Evolutionary conservation across 352 stramenopile genomes (phyloP).

Genomic region (Pythium coloratum): DNA sequence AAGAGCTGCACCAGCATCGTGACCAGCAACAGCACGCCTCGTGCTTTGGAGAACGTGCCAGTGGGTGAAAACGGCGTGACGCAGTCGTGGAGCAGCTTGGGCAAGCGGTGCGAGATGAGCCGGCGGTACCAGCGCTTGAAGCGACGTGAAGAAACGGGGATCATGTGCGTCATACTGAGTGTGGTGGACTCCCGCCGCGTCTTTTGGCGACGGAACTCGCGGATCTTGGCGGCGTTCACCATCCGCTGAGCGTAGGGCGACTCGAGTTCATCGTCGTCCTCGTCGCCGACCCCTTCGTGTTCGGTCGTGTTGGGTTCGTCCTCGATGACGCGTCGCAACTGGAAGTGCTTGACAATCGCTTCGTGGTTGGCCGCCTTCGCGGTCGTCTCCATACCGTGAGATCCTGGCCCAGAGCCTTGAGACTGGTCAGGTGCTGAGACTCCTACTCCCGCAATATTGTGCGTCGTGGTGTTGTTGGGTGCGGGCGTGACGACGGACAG

Average conservation of each 20-base stretch:
- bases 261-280: neutral
- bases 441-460: neutral
- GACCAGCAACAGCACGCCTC: conserved; percentile 7
- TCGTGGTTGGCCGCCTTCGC: conserved; percentile 26
- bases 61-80: conserved; percentile 19
- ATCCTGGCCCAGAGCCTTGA: neutral
- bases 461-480: neutral
- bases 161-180: conserved; percentile 12
- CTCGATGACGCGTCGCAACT: conserved; percentile 20
- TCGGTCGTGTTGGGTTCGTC: conserved; percentile 11
- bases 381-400: conserved; percentile 1
- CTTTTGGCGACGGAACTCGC: conserved; percentile 22
- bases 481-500: neutral
- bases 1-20: conserved; percentile 24
- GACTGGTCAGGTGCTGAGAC: neutral
- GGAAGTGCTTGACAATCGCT: conserved; percentile 28
- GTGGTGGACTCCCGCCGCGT: conserved; percentile 19
- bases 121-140: conserved; percentile 8
- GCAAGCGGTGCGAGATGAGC: neutral
- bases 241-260: conserved; percentile 22
- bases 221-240: conserved; percentile 28
- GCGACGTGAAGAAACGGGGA: conserved; percentile 16
- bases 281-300: conserved; percentile 12
- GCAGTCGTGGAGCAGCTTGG: neutral
- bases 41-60: conserved; percentile 16